These are phyloP conservation scores for Orbilia javanica DNA, from an alignment of 2,329 filamentous ascomycete species.

Conservation along the genomic window DNA sequence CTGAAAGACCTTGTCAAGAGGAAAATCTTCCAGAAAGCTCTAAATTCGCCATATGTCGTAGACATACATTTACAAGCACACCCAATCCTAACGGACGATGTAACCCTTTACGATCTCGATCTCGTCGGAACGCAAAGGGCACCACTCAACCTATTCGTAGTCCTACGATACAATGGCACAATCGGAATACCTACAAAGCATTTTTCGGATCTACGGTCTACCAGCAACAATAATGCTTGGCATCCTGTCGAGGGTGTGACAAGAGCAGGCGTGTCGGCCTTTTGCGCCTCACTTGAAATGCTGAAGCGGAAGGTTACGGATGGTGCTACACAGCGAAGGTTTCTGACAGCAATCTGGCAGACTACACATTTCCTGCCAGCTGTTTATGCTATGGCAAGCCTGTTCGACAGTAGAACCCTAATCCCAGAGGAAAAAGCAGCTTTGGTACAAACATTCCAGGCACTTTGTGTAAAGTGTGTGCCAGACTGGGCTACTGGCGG, in stretches of 20 bases:
- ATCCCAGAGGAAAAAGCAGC: slow-evolving; percentile 50
- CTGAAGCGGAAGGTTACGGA: slow-evolving; percentile 55
- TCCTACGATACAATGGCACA: slow-evolving; percentile 53
- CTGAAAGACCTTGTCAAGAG: slow-evolving; percentile 51
- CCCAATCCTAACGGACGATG: slow-evolving; percentile 38
- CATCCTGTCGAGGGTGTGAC: slow-evolving; percentile 45
- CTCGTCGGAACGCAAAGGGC: slow-evolving; percentile 43
- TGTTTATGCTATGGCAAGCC: slow-evolving; percentile 46
- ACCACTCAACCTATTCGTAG: slow-evolving; percentile 45
- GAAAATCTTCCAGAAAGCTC: slow-evolving; percentile 37
- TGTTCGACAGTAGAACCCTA: slow-evolving; percentile 48
- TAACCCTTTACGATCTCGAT: slow-evolving; percentile 49
- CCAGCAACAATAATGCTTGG: slow-evolving; percentile 48
- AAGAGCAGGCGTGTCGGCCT: slow-evolving; percentile 41
- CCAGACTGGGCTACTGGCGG: slow-evolving; percentile 51
- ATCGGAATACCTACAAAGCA: slow-evolving; percentile 46
- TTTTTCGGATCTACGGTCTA: slow-evolving; percentile 41
- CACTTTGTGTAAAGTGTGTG: slow-evolving; percentile 44
- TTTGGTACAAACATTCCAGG: slow-evolving; percentile 51
- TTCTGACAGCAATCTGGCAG: slow-evolving; percentile 53
- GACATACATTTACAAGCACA: slow-evolving; percentile 45
- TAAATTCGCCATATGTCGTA: slow-evolving; percentile 33
- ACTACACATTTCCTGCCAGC: slow-evolving; percentile 55
- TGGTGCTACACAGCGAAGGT: slow-evolving; percentile 41
- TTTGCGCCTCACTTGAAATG: slow-evolving; percentile 55